A percentile compares a stretch with the other conserved stretches of the same genome.
phyloP scores from a whole-genome alignment of 1,284 basidiomycete genomes.

The Heliocybe sulcata region DNA sequence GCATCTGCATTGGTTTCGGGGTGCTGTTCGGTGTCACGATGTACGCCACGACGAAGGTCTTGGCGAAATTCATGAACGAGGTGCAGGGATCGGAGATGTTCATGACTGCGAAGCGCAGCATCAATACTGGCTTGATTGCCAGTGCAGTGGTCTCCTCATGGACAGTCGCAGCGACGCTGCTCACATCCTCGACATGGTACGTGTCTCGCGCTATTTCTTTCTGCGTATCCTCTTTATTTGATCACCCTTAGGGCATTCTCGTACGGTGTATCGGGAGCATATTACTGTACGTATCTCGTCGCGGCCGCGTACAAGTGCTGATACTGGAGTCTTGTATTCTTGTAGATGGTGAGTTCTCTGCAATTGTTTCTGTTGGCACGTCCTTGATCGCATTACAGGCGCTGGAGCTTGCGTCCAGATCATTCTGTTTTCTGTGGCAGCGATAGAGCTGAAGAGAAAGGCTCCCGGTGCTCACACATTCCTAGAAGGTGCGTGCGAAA shows the following conservation, averaged over 20 bases:
- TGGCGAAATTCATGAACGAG: conserved; percentile 4
- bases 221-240: not conserved
- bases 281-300: conserved; percentile 7
- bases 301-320: no score
- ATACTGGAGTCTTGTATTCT: no score
- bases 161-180: conserved; percentile 24
- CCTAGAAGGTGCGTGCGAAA: conserved; percentile 8
- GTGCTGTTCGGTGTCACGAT: not conserved
- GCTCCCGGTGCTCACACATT: conserved; percentile 16
- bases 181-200: conserved; percentile 25
- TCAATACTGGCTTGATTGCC: conserved; percentile 49
- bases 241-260: conserved; percentile 16
- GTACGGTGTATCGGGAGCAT: conserved; percentile 23
- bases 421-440: conserved; percentile 35
- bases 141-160: conserved; percentile 42
- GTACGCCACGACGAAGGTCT: not conserved
- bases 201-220: no score
- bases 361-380: no score
- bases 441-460: conserved; percentile 16
- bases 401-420: conserved; percentile 25
- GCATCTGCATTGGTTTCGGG: not conserved
- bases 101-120: conserved; percentile 31
- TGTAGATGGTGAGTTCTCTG: no score
- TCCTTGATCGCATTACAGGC: not conserved
- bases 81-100: conserved; percentile 33